phyloP scores from a whole-genome alignment of 2,329 filamentous ascomycete species.

The Aspergillus calidoustus region DNA sequence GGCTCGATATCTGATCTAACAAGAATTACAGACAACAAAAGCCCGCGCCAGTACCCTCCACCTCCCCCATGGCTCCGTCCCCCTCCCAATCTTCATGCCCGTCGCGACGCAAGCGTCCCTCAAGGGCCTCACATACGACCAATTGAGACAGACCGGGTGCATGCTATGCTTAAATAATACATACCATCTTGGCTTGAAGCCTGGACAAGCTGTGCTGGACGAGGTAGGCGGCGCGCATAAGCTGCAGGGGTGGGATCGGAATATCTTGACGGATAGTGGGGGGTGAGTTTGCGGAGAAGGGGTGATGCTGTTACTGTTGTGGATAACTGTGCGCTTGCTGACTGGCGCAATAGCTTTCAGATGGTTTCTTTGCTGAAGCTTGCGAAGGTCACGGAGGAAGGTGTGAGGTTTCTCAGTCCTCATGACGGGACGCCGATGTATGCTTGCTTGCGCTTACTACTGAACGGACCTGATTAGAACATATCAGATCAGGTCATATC shows the following conservation, averaged over 20 bases:
- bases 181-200: slow-evolving; percentile 93
- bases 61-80: slow-evolving; percentile 88
- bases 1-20: not conserved
- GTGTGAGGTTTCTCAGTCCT: slow-evolving; percentile 92
- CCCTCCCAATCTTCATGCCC: slow-evolving; percentile 96
- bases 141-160: slow-evolving; percentile 87
- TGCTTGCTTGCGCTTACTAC: not conserved
- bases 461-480: not conserved
- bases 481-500: not conserved
- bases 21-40: slow-evolving; percentile 74
- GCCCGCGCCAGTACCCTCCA: slow-evolving; percentile 86
- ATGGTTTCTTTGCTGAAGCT: slow-evolving; percentile 97
- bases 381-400: slow-evolving; percentile 92
- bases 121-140: slow-evolving; percentile 90
- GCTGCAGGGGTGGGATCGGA: slow-evolving; percentile 92
- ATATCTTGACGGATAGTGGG: slow-evolving; percentile 78
- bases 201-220: slow-evolving; percentile 86
- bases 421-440: slow-evolving; percentile 93
- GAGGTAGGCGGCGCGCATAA: slow-evolving; percentile 90
- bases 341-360: slow-evolving; percentile 71
- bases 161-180: slow-evolving; percentile 96
- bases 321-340: not conserved
- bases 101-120: slow-evolving; percentile 96
- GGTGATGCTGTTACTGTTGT: not conserved
- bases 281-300: slow-evolving; percentile 41